Evolutionary conservation across 1,139 yeast genomes (phyloP).

Genomic region (Zygotorulaspora mrakii): DNA sequence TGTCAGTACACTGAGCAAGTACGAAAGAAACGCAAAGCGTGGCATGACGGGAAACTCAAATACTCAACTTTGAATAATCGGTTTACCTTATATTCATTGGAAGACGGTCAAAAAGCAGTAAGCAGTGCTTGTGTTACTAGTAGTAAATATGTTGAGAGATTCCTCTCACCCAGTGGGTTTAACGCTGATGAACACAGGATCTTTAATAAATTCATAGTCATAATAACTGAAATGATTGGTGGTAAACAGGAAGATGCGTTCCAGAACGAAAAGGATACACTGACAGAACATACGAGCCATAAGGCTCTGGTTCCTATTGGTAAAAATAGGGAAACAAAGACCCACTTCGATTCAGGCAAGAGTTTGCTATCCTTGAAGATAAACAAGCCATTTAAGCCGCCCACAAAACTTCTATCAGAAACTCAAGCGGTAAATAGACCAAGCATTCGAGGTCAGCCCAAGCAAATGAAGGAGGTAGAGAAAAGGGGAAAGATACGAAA

Average conservation of each 20-base stretch:
- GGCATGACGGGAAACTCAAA: conserved; percentile 37
- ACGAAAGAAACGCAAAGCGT: conserved; percentile 33
- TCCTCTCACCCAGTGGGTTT: conserved; percentile 26
- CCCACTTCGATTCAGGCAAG: not conserved
- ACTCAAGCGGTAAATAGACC: conserved; percentile 15
- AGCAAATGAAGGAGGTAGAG: not conserved
- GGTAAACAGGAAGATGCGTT: conserved; percentile 19
- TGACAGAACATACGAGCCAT: no score
- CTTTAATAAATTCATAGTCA: conserved; percentile 28
- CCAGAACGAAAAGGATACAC: not conserved
- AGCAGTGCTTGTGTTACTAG: conserved; percentile 29
- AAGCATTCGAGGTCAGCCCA: conserved; percentile 11
- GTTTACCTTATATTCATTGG: conserved; percentile 27
- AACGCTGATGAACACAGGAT: conserved; percentile 30
- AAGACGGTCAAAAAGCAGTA: conserved; percentile 23
- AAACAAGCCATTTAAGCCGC: conserved; percentile 32
- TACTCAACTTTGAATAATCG: conserved; percentile 24
- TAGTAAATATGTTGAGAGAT: conserved; percentile 20
- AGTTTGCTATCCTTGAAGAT: conserved; percentile 25
- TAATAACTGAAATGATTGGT: conserved; percentile 21
- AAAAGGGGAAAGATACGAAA: conserved; percentile 1
- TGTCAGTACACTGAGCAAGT: conserved; percentile 36
- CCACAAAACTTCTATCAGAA: conserved; percentile 14
- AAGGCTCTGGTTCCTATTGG: no score
- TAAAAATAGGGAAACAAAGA: no score